Evolutionary conservation across 2,329 filamentous ascomycete genomes (phyloP), one percentile per base, ranked within the genome.

Genomic region (Blastomyces parvus): DNA sequence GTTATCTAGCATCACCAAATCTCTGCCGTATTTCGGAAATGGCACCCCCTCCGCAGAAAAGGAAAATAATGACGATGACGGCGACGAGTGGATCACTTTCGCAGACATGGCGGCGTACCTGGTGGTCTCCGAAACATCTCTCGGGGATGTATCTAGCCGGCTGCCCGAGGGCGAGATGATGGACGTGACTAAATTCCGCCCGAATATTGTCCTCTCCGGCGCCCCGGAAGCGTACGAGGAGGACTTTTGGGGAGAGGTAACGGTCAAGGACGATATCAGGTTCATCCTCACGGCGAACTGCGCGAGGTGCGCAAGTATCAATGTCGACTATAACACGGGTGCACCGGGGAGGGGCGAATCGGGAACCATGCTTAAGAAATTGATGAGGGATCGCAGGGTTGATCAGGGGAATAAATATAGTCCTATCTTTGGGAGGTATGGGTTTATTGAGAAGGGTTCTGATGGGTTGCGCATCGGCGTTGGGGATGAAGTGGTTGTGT

Each of bases 41-140:
- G 38, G 22, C 42, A 22, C 30, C 27, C 22, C 57, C 40, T 19
- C 38, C 4, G 25, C 27, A 14, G 19, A n/a, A 55, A 50, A 48
- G 30, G 55, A 33, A 33, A 33, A 33, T 6, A 33, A 33, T 33
- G 38, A 48, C n/a, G 66, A 25, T 38, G 62, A 5, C 9, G 74
- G 80, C 14, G 71, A 78, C 14, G 77, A 80, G 44, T 82, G 79
- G 70, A 81, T 93, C 53, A 84, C 83, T 1, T 94, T 93, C 74
- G 84, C 86, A 48, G 90, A 94, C 74, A 84, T 84, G 66, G 89
- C 89, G 0, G 88, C 90, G 0, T 89, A 88, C 72, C 82, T 96
- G 17, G 74, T 96, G 30, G 82, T 87, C 5, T 89, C 86, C 0
- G 81, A 86, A 65, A 82, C 84, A 1, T 94, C 89, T 0, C 81